Base-by-base conservation (phyloP, 768 basidiomycete genomes). In the Russula lepida region DNA sequence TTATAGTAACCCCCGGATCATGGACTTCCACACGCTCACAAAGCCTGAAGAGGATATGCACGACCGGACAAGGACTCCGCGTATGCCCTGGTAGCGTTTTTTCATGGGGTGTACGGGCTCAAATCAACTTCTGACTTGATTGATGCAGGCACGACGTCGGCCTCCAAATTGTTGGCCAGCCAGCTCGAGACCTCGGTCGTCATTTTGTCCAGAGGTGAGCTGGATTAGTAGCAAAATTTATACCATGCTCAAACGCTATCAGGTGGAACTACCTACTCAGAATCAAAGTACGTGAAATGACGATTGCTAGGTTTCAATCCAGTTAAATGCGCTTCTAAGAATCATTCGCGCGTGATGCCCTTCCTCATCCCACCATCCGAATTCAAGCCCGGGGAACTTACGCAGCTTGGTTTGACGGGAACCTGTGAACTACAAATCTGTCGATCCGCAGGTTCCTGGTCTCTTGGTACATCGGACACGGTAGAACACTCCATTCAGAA, bases 341-440 rank as follows among this genome's bases (percentile, higher is more conserved):
- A 97, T 68, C 97, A 99, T 70, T 80, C 86, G n/a, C 83, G 87
- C 57, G 72, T 78, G 27, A 93, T 98, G 92, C 95, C 95, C 6
- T 95, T 95, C 77, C 75, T 98, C 47, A 73, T 97, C 33, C 97
- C 97, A 15, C 89, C 95, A 32, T 84, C 95, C 0, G 97, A 99
- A 68, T 98, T 93, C 73, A 90, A 79, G 65, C 81, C 85, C 17
- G 80, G 81, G 6, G 92, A 98, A 64, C 78, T 99, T 6, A 75
- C 82, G 27, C 78, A 84, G 25, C 77, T 90, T 74, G 89, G 91
- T 35, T 78, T 99, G 43, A 92, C 91, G 1, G 97, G 97, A 8
- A 98, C 95, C 0, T 98, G 95, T 72, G 97, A 99, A 71, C 79
- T 97, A 70, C 97, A 99, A 70, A 92, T 99, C 64, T 95, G 93